Evolutionary conservation across 2,329 filamentous ascomycete genomes (phyloP).

Genomic region (Fusarium sp.): DNA sequence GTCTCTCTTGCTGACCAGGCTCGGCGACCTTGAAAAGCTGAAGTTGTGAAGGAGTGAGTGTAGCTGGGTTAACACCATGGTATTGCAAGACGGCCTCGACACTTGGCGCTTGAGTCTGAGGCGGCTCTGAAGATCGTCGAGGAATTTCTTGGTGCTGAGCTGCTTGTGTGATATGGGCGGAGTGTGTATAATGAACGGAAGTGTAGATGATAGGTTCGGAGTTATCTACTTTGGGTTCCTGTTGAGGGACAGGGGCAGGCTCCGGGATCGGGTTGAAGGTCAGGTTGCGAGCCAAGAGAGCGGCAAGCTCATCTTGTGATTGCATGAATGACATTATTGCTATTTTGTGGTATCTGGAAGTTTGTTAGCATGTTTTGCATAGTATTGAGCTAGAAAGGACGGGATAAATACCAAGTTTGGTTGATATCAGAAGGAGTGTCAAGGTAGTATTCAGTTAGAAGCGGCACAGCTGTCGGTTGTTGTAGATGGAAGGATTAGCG

Average conservation of each 20-base stretch:
- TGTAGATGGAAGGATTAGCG: constrained; percentile 1
- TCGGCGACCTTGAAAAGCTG: constrained; percentile 82
- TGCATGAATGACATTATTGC: constrained; percentile 63
- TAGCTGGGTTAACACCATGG: constrained; percentile 75
- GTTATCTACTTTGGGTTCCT: constrained; percentile 49
- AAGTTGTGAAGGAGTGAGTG: constrained; percentile 79
- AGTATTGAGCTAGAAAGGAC: background rate
- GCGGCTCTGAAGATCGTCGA: constrained; percentile 63
- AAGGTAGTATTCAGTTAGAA: background rate
- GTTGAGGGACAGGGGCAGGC: constrained; percentile 35
- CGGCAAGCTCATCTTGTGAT: constrained; percentile 83
- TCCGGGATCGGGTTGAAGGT: constrained; percentile 62
- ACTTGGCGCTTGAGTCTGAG: constrained; percentile 59
- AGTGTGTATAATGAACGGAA: constrained; percentile 87
- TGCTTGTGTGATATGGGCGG: constrained; percentile 65
- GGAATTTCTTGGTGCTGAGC: constrained; percentile 52
- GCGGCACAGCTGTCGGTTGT: background rate
- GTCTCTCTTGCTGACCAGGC: constrained; percentile 74
- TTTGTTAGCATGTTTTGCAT: constrained; percentile 25
- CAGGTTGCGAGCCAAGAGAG: constrained; percentile 81
- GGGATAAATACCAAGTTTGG: constrained; percentile 28
- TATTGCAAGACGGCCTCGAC: constrained; percentile 69
- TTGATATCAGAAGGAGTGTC: constrained; percentile 1
- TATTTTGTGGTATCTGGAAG: constrained; percentile 8
- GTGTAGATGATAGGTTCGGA: constrained; percentile 71